These are phyloP conservation scores for Geotrichum bryndzae DNA, from an alignment of 1,139 yeast species.

Conservation along the genomic window DNA sequence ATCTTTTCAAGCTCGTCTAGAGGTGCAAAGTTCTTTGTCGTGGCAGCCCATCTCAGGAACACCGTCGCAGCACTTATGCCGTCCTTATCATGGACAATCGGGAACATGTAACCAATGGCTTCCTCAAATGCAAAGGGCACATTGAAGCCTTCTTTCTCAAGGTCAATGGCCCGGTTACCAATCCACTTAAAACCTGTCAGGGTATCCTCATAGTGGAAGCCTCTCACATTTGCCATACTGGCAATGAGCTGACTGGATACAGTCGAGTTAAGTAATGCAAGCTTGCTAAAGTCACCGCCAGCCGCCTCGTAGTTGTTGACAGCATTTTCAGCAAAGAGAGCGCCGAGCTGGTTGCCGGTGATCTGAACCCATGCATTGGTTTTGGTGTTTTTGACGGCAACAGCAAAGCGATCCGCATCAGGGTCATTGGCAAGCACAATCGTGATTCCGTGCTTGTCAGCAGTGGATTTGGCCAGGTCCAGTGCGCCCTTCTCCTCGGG, in stretches of 20 bases:
- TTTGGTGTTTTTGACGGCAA: constrained; percentile 44
- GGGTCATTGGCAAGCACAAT: constrained; percentile 89
- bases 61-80: constrained; percentile 78
- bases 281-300: constrained; percentile 32
- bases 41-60: constrained; percentile 66
- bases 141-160: constrained; percentile 53
- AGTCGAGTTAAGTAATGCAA: constrained; percentile 75
- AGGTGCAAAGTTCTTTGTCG: constrained; percentile 31
- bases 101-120: constrained; percentile 92
- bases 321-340: constrained; percentile 65
- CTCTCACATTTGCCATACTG: constrained; percentile 59
- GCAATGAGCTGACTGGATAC: constrained; percentile 80
- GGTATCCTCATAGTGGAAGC: constrained; percentile 68
- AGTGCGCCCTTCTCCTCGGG: constrained; percentile 95
- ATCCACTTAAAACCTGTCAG: constrained; percentile 97
- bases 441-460: constrained; percentile 41
- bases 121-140: constrained; percentile 95
- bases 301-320: constrained; percentile 37
- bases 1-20: constrained; percentile 52
- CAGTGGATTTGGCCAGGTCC: constrained; percentile 57
- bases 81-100: constrained; percentile 84
- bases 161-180: constrained; percentile 77
- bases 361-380: constrained; percentile 62
- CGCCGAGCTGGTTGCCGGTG: constrained; percentile 89
- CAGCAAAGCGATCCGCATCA: constrained; percentile 89